Evolutionary conservation across 2,329 filamentous ascomycete species (phyloP).

Genomic region (Coniella vitis): DNA sequence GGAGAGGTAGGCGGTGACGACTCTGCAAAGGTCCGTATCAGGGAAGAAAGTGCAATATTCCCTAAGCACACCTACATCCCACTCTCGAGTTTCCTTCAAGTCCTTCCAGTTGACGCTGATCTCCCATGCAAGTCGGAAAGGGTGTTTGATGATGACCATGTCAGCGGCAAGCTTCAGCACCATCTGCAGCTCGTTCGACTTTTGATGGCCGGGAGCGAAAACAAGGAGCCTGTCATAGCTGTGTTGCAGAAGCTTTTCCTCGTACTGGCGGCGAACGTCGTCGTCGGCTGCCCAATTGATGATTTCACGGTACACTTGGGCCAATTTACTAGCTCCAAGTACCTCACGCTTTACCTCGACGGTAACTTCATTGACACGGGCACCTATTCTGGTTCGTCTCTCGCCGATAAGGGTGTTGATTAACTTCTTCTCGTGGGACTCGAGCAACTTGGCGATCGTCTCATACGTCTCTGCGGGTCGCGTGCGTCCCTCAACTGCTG

Average conservation of each 20-base stretch:
- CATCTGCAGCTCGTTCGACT: constrained; percentile 62
- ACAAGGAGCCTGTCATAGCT: constrained; percentile 72
- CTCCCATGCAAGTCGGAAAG: constrained; percentile 84
- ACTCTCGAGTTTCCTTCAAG: constrained; percentile 62
- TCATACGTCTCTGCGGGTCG: constrained; percentile 76
- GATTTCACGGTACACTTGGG: constrained; percentile 70
- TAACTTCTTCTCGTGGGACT: constrained; percentile 77
- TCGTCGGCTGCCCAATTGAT: constrained; percentile 91
- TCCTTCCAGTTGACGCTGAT: constrained; percentile 88
- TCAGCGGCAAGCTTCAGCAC: constrained; percentile 74
- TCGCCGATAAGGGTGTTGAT: constrained; percentile 89
- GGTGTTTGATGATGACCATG: constrained; percentile 95
- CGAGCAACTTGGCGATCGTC: constrained; percentile 74
- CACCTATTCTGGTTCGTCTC: constrained; percentile 78
- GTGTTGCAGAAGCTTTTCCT: constrained; percentile 81
- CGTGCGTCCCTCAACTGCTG: constrained; percentile 74
- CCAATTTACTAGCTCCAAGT: constrained; percentile 67
- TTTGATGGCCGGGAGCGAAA: constrained; percentile 56
- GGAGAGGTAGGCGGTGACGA: constrained; percentile 74
- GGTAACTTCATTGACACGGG: constrained; percentile 75
- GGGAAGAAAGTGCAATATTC: constrained; percentile 83
- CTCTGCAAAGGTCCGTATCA: constrained; percentile 71
- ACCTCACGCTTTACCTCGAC: constrained; percentile 83
- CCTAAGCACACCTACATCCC: constrained; percentile 70
- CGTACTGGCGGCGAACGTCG: constrained; percentile 72